Base-by-base conservation (phyloP, 2,329 filamentous ascomycete species). In the Aspergillus cejpii region DNA sequence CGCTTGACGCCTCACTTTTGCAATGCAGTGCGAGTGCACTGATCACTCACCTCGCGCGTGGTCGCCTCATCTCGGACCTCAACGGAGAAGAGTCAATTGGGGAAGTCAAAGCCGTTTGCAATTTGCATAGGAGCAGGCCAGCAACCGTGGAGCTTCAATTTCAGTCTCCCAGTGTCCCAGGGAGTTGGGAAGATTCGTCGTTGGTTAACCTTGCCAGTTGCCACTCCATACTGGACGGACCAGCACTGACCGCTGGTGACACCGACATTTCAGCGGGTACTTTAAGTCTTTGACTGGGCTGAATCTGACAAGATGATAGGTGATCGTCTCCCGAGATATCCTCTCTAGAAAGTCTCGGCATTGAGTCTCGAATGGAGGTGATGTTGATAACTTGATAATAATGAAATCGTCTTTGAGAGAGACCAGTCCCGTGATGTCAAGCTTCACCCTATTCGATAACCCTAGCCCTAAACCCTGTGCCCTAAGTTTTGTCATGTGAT, bases 1-100 rank as follows among this genome's bases (percentile, higher is more conserved):
- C 40, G 48, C 47, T 52, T 53, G 44, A 44, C 54, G 54, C 54
- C 54, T 57, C 53, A 57, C 53, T 57, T 54, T 56, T 38, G 28
- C 14, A 11, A 34, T 34, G 38, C 27, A 45, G 37, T 39, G 44
- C 44, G 42, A 37, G 42, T 48, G 42, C 43, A 44, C 43, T 39
- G 28, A 41, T 46, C 42, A 49, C 46, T 43, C 42, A 49, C 46
- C 41, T 40, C 45, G 33, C 44, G 44, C 41, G 39, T 45, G 47
- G 50, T 43, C 50, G 54, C 54, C 54, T 56, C 54, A 55, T 56
- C 52, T 39, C 48, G 47, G 49, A 40, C 38, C 43, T 44, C 21
- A 27, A 36, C 44, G 40, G 45, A 47, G 36, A 28, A 15, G 29
- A 29, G 42, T 43, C 37, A 39, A 39, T 39, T 39, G 37, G 37